Conservation (phyloP, 495 filamentous ascomycete species). For the Lineolata rhizophorae region DNA sequence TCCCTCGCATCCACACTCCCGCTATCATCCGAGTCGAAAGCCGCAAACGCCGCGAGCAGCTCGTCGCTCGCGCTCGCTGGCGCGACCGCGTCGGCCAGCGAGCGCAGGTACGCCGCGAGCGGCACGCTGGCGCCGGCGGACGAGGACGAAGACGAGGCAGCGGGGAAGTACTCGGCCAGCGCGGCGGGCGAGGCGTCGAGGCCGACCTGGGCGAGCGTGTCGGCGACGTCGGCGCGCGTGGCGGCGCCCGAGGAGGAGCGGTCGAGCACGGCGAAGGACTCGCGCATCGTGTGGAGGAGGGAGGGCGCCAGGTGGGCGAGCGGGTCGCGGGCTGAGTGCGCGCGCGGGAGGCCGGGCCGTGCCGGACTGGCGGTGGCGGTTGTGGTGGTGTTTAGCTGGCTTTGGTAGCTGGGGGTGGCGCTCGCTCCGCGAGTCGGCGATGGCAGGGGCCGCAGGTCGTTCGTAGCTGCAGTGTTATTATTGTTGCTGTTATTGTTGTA, state of each 20-base stretch:
- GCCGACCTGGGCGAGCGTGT: conserved; percentile 57
- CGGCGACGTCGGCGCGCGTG: conserved; percentile 52
- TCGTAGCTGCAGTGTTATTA: no score
- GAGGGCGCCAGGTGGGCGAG: conserved; percentile 14
- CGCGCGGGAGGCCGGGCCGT: conserved; percentile 7
- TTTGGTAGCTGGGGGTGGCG: conserved; percentile 3
- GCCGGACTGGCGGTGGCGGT: conserved; percentile 6
- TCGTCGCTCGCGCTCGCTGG: conserved; percentile 53
- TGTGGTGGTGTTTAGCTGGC: conserved; percentile 27
- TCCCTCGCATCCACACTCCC: conserved; percentile 75
- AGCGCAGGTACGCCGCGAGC: conserved; percentile 64
- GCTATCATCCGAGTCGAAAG: conserved; percentile 89
- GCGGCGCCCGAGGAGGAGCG: conserved; percentile 57
- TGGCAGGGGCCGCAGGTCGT: no score
- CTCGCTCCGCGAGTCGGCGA: no score
- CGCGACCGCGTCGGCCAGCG: conserved; percentile 46
- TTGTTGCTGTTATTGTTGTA: no score
- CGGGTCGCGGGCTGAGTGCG: conserved; percentile 10
- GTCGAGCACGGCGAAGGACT: conserved; percentile 74
- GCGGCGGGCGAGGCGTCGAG: conserved; percentile 33
- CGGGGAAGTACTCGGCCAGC: conserved; percentile 63
- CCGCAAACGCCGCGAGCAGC: conserved; percentile 66
- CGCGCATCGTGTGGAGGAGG: conserved; percentile 33
- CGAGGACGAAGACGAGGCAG: conserved; percentile 15
- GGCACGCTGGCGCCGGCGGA: conserved; percentile 50